Base-by-base conservation (phyloP, 169 alveolate species). In the Babesia divergens region DNA sequence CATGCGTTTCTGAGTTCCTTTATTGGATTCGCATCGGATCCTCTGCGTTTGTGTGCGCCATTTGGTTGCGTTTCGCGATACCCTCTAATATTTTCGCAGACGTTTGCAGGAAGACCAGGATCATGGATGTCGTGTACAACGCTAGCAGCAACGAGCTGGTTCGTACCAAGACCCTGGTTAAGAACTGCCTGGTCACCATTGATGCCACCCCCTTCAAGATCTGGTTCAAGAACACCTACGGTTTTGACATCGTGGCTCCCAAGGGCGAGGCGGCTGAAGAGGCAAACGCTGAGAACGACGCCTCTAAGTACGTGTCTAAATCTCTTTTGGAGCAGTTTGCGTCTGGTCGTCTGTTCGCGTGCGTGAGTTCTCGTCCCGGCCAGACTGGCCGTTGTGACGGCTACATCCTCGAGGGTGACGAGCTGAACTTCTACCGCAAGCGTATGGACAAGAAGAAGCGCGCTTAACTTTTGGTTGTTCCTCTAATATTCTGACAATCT, bases 121-220 rank as follows among this genome's bases (percentile, higher is more conserved):
- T 98, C 81, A 70, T 96, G 87, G 98, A 97, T 66, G 99, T 96
- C 75, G 99, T 96, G 58, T 98, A 97, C 95, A 97, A 98, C 80
- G 98, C 99, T 54, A 94, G 99, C 81, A 97, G 96, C 93, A 98
- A 98, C 93, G 99, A 98, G 91, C 89, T 97, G 69, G 99, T 97
- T 59, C 96, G 99, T 71, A 98, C 99, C 46, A 96, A 97, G 91
- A 97, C 99, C 29, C 82, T 98, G 74, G 98, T 97, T 53, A 98
- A 97, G 94, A 96, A 97, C 94, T 87, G 97, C 53, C 96, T 98
- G 67, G 99, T 98, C 44, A 90, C 92, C 67, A 92, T 98, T 66
- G 99, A 98, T 77, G 99, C 99, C 65, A 94, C 98, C 40, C 99
- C 99, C 44, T 98, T 96, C 95, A 95, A 93, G 88, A 89, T 95